These are phyloP conservation scores for Acmispon strigosus DNA, from an alignment of 306 rosid genomes.

Conservation along the genomic window DNA sequence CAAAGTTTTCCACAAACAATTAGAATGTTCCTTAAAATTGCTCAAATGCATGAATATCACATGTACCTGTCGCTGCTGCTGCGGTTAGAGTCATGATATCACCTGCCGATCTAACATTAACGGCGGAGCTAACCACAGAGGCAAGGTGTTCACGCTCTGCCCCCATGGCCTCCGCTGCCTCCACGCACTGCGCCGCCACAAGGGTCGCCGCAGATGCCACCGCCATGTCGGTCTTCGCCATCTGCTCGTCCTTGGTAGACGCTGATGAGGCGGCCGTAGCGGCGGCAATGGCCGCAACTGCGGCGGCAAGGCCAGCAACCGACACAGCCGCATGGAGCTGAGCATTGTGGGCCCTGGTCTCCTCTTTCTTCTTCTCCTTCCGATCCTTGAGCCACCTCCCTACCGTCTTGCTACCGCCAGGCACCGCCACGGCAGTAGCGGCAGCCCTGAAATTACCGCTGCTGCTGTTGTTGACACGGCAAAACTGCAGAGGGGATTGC, in stretches of 20 bases:
- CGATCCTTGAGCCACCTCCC: conserved; percentile 95
- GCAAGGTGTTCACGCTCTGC: conserved; percentile 88
- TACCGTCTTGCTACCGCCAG: conserved; percentile 60
- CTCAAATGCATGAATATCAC: not conserved
- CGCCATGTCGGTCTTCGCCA: conserved; percentile 71
- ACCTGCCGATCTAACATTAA: conserved; percentile 79
- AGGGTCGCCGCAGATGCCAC: conserved; percentile 91
- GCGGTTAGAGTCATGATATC: conserved; percentile 92
- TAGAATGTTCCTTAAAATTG: not conserved
- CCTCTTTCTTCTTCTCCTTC: conserved; percentile 91
- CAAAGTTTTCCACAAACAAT: not conserved
- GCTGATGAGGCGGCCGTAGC: conserved; percentile 61
- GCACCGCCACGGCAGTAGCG: not conserved
- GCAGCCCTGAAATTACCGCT: conserved; percentile 24
- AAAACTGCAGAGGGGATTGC: conserved; percentile 35
- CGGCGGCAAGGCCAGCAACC: conserved; percentile 86
- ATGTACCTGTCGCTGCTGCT: conserved; percentile 75
- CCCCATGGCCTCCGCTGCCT: conserved; percentile 89
- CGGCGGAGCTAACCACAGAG: conserved; percentile 79
- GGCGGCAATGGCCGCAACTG: conserved; percentile 75
- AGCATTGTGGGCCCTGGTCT: conserved; percentile 75
- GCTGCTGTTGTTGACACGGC: conserved; percentile 36
- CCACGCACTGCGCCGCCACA: conserved; percentile 94
- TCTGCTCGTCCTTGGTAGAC: conserved; percentile 50
- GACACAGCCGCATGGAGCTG: conserved; percentile 88